Base-by-base conservation (phyloP, 1,284 basidiomycete species). In the Trichosporon ovoides region DNA sequence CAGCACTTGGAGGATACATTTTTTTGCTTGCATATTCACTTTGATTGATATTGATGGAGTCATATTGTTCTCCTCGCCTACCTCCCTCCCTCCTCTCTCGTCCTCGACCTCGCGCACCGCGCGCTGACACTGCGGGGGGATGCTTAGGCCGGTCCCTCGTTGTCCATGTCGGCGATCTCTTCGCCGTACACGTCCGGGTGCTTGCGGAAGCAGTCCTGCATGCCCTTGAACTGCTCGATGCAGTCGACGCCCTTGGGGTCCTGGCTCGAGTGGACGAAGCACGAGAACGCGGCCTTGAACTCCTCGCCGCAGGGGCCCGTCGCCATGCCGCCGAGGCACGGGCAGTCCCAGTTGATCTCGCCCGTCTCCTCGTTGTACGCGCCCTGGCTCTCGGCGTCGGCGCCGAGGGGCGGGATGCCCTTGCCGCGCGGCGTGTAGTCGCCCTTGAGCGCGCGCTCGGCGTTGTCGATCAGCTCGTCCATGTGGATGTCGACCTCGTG, bases 181-280 rank as follows among this genome's bases (percentile, higher is more conserved):
- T 93, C 90, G 28, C 87, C 91, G 76, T 98, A 98, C 35, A 92
- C 82, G 35, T 98, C 95, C 0, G 95, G 96, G 77, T 98, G 91
- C 67, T 85, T 86, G 68, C 92, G 85, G 83, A 99, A 98, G 82
- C 95, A 99, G 65, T 89, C 87, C 78, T 99, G 95, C 95, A 98
- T 99, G 18, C 80, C 85, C 80, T 93, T 89, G 83, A 99, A 99
- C 80, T 90, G 92, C 68, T 97, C 96, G 19, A 99, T 89, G 68
- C 95, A 99, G 69, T 98, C 89, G 58, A 98, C 89, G 10, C 95
- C 95, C 80, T 99, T 98, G 2, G 95, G 95, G 70, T 98, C 96
- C 57, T 86, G 84, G 73, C 97, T 92, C 10, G 90, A 94, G 77
- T 85, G 89, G 5, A 99, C 86, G 69, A 99, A 99, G 80, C 95